Percentiles rank a stretch among this genome's conserved stretches.
phyloP scores from a whole-genome alignment of 306 rosid genomes.

The Hippophae rhamnoides region DNA sequence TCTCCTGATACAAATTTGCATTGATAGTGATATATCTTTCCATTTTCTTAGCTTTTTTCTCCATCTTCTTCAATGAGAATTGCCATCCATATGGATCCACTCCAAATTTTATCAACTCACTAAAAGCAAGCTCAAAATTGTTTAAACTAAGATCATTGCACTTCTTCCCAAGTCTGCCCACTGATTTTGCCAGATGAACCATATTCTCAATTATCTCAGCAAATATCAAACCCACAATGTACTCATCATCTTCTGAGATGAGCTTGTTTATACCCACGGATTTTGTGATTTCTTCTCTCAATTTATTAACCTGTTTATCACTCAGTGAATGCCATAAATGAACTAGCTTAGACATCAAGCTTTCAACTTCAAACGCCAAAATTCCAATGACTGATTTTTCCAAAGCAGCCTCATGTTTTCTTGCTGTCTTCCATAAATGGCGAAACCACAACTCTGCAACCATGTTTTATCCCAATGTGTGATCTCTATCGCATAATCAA shows the following conservation, averaged over 20 bases:
- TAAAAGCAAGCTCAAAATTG: slow-evolving; percentile 48
- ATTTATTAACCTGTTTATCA: slow-evolving; percentile 60
- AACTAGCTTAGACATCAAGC: slow-evolving; percentile 86
- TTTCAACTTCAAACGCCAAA: slow-evolving; percentile 89
- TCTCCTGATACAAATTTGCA: slow-evolving; percentile 84
- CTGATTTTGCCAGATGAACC: slow-evolving; percentile 64
- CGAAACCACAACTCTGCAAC: slow-evolving; percentile 83
- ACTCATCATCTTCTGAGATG: slow-evolving; percentile 67
- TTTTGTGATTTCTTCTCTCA: slow-evolving; percentile 67
- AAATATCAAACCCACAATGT: slow-evolving; percentile 48
- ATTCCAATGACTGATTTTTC: slow-evolving; percentile 71
- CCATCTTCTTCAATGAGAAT: slow-evolving; percentile 70
- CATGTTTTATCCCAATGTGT: slow-evolving; percentile 43
- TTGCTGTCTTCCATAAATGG: slow-evolving; percentile 62
- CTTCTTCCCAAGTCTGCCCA: slow-evolving; percentile 74
- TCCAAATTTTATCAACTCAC: slow-evolving; percentile 41
- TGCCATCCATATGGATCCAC: slow-evolving; percentile 63
- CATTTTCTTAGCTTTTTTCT: slow-evolving; percentile 77
- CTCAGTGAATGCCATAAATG: slow-evolving; percentile 75
- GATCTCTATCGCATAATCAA: slow-evolving; percentile 27
- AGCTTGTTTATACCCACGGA: slow-evolving; percentile 74
- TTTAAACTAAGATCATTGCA: slow-evolving; percentile 69
- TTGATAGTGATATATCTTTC: slow-evolving; percentile 65
- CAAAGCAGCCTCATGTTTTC: slow-evolving; percentile 44
- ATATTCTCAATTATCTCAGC: slow-evolving; percentile 64